Conservation (phyloP, 176 grass and related monocot genomes). For the Paspalum notatum region DNA sequence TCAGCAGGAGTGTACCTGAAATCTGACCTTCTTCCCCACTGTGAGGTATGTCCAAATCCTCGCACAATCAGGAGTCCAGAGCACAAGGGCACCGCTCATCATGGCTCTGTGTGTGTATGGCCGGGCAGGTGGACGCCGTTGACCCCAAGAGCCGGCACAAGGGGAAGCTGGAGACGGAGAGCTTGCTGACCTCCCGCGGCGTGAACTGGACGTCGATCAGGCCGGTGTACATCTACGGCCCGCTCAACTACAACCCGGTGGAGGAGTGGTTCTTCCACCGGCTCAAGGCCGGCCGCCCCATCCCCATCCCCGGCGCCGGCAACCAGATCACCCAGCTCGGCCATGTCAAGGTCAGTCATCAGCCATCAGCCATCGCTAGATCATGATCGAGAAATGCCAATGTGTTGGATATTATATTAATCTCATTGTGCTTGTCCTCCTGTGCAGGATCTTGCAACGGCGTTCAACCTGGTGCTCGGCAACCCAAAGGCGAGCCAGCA, state of each 20-base stretch:
- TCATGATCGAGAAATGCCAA: no score
- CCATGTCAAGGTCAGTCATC: constrained; percentile 85
- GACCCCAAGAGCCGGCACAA: constrained; percentile 98
- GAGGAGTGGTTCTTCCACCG: constrained; percentile 99
- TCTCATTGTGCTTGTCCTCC: background rate
- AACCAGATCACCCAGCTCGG: constrained; percentile 98
- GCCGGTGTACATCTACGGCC: constrained; percentile 96
- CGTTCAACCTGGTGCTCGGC: constrained; percentile 68
- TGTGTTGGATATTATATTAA: no score
- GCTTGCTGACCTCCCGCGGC: constrained; percentile 60
- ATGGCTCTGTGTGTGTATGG: background rate
- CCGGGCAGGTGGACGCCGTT: constrained; percentile 63
- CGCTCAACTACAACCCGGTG: constrained; percentile 96
- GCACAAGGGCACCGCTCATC: background rate
- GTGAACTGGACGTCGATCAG: constrained; percentile 94
- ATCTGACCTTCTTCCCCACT: constrained; percentile 84
- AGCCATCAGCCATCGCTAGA: background rate
- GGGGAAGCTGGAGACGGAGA: constrained; percentile 99
- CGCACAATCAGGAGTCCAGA: background rate
- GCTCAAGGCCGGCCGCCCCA: constrained; percentile 83
- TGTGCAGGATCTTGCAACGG: constrained; percentile 71
- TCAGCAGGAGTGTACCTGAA: constrained; percentile 97
- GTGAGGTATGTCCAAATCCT: constrained; percentile 54
- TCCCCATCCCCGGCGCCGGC: constrained; percentile 77
- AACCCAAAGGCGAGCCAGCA: constrained; percentile 87